Base-by-base conservation (phyloP, 2,329 filamentous ascomycete species). In the Pseudodiploospora longispora region DNA sequence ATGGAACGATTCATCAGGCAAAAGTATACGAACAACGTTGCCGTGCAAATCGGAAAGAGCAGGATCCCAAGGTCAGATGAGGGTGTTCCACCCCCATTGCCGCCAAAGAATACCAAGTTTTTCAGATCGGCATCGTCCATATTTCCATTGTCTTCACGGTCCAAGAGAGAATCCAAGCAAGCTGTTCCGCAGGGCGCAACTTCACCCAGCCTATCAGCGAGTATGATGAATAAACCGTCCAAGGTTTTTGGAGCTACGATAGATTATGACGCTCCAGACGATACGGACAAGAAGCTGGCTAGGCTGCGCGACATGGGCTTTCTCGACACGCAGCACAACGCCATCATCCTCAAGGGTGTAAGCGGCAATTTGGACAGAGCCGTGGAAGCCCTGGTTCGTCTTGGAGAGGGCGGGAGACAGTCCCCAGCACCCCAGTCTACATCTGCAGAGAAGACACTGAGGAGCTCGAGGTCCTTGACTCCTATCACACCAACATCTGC, bases 1-100 rank as follows among this genome's bases (percentile, higher is more conserved):
- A 93, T 98, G 85, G 93, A 98, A 66, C 80, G 87, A 48, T 97
- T 91, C 64, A 95, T 98, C 54, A 77, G 91, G 48, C 83, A 91
- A 59, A 98, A 98, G 65, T 98, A 98, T 65, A 82, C 90, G 60
- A 82, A 83, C 55, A 68, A 69, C 47, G 57, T 63, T 39, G 50
- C 59, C 55, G 50, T 63, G 55, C 50, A 62, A 52, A 34, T 59
- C 51, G 47, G 64, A 53, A 68, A 67, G 52, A 68, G 66, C 1
- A 66, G 65, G 41, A 74, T 70, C 51, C 66, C 68, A n/a, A 66
- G 65, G 40, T 74, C 74, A 9, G 76, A 81, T 51, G 78, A 82
- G 52, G 72, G 69, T 29, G 73, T 68, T 5, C 66, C 80, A 9
- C 80, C 80, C 10, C 76, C 80, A 6, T 63, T 81, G 27, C 80